A percentile compares a stretch with the other conserved stretches of the same genome.
Conservation (phyloP, 2,329 filamentous ascomycete species). For the Lecanicillium sp. region DNA sequence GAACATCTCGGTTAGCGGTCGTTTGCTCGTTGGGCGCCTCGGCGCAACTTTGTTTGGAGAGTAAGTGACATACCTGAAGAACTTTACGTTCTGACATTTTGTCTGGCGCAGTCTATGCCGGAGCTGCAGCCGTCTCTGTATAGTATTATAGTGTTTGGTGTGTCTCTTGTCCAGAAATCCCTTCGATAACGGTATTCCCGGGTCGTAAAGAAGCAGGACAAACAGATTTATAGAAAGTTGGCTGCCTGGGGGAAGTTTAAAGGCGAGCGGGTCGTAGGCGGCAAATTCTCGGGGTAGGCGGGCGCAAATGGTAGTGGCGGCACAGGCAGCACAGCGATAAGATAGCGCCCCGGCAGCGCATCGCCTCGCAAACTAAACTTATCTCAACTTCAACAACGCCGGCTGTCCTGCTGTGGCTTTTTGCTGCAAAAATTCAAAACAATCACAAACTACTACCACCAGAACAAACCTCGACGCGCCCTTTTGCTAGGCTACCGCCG, state of each 20-base stretch:
- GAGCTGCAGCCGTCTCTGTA: too few species aligned
- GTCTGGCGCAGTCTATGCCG: constrained; percentile 9
- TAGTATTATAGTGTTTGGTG: neutral
- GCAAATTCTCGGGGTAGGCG: neutral
- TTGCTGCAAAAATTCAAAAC: too few species aligned
- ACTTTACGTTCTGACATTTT: constrained; percentile 84
- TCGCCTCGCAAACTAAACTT: too few species aligned
- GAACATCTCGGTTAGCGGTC: neutral
- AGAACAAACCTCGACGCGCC: too few species aligned
- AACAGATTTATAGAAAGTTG: neutral
- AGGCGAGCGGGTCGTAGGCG: neutral
- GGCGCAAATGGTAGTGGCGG: neutral
- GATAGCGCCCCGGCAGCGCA: neutral
- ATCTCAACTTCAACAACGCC: too few species aligned
- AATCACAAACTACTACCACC: too few species aligned
- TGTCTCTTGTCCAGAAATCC: neutral
- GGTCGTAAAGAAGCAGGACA: too few species aligned
- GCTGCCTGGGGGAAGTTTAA: neutral
- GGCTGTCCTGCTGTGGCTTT: too few species aligned
- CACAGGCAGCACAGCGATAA: neutral
- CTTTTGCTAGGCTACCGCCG: too few species aligned
- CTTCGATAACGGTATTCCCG: too few species aligned
- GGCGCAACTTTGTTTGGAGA: constrained; percentile 1
- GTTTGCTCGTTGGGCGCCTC: neutral
- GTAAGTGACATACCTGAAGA: constrained; percentile 31